phyloP scores from a whole-genome alignment of 2,329 filamentous ascomycete species.

The Colletotrichum gigasporum region DNA sequence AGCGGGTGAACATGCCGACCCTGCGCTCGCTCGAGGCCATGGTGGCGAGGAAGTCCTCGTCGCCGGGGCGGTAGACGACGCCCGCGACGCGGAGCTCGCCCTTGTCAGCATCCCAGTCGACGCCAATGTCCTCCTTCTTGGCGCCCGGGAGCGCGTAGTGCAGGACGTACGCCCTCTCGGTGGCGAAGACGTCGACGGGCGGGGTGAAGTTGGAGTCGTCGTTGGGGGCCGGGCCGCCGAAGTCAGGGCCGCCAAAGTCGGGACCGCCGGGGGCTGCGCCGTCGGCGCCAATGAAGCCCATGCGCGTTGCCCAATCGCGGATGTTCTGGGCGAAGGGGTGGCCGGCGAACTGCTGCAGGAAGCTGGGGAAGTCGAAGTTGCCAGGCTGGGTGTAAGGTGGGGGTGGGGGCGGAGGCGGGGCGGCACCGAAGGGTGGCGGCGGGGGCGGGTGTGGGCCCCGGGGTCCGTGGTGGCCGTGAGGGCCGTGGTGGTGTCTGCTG shows the following conservation, averaged over 20 bases:
- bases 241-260: constrained; percentile 23
- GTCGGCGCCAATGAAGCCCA: constrained; percentile 13
- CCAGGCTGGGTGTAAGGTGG: constrained; percentile 34
- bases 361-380: constrained; percentile 47
- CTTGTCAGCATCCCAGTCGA: constrained; percentile 79
- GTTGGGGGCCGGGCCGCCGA: constrained; percentile 16
- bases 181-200: constrained; percentile 81
- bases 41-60: constrained; percentile 73
- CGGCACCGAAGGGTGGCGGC: constrained; percentile 37
- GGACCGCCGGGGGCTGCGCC: constrained; percentile 28
- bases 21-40: constrained; percentile 73
- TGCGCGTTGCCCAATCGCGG: constrained; percentile 45
- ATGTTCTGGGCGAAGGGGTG: constrained; percentile 55
- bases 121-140: constrained; percentile 79
- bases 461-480: constrained; percentile 5
- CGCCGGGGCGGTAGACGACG: constrained; percentile 76
- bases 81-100: constrained; percentile 74
- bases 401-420: constrained; percentile 33
- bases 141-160: constrained; percentile 83
- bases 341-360: constrained; percentile 47
- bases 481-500: constrained; percentile 19
- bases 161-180: constrained; percentile 70
- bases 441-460: constrained; percentile 35
- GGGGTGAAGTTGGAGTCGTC: constrained; percentile 63
- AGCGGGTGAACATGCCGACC: constrained; percentile 79